phyloP scores from a whole-genome alignment of 1,284 basidiomycete genomes.

The Pseudozyma pruni region DNA sequence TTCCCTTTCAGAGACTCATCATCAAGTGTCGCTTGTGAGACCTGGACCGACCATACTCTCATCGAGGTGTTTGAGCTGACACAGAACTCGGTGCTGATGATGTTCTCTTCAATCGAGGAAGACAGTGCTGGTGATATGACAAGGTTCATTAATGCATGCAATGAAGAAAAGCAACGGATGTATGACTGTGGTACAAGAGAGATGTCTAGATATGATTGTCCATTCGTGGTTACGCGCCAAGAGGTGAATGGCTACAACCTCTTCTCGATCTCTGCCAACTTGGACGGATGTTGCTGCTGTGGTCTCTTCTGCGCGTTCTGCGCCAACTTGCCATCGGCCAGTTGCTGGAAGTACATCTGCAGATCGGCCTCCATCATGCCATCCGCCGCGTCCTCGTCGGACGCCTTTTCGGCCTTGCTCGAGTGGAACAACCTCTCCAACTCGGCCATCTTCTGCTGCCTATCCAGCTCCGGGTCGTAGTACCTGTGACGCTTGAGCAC shows the following conservation, averaged over 20 bases:
- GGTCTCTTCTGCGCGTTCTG: constrained; percentile 47
- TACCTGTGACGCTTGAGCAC: constrained; percentile 71
- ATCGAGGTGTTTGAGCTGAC: no score
- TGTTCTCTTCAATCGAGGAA: no score
- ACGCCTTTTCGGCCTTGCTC: constrained; percentile 41
- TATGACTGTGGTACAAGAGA: no score
- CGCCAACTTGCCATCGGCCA: constrained; percentile 42
- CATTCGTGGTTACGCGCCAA: no score
- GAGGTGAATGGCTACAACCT: constrained; percentile 14
- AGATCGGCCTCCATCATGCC: constrained; percentile 55
- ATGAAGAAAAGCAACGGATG: not conserved
- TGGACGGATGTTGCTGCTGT: constrained; percentile 39
- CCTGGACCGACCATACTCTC: no score
- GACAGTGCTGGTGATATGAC: no score
- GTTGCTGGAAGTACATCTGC: constrained; percentile 55
- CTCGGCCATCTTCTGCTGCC: constrained; percentile 70
- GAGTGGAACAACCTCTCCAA: constrained; percentile 69
- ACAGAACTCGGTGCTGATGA: no score
- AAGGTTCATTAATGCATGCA: no score
- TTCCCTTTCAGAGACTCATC: no score
- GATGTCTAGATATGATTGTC: no score
- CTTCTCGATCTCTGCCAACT: constrained; percentile 61
- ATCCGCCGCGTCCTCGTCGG: constrained; percentile 20
- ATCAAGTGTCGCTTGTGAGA: no score
- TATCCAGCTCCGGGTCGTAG: constrained; percentile 72